phyloP scores from a whole-genome alignment of 371 early-diverging fungal genomes.

The Syncephalastrum contaminatum region DNA sequence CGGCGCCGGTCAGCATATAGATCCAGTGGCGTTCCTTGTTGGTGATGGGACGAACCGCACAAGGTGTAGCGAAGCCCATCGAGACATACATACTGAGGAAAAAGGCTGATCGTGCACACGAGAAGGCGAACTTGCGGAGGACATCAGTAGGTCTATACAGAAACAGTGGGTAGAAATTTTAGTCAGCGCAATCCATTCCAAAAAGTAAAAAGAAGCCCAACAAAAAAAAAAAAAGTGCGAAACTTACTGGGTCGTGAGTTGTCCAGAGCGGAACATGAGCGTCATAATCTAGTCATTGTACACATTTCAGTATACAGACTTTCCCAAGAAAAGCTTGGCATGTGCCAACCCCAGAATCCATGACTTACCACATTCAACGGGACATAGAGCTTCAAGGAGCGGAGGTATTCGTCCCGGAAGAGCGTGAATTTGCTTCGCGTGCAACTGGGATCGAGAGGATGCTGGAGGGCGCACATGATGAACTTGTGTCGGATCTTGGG shows the following conservation, averaged over 20 bases:
- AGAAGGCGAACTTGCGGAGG: conserved; percentile 43
- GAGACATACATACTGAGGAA: conserved; percentile 75
- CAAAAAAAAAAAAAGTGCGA: background rate
- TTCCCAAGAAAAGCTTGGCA: no score
- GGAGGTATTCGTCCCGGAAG: conserved; percentile 46
- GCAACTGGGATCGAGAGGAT: conserved; percentile 65
- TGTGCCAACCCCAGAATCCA: background rate
- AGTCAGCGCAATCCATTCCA: background rate
- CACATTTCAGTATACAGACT: background rate
- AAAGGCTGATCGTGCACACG: conserved; percentile 66
- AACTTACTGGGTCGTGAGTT: conserved; percentile 46
- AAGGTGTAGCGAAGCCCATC: conserved; percentile 63
- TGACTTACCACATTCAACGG: conserved; percentile 70
- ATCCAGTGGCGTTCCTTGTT: conserved; percentile 56
- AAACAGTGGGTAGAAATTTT: background rate
- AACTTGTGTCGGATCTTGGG: conserved; percentile 59
- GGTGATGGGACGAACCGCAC: conserved; percentile 57
- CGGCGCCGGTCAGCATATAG: conserved; percentile 63
- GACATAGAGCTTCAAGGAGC: conserved; percentile 66
- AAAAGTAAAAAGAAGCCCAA: conserved; percentile 1
- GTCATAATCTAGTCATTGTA: conserved; percentile 49
- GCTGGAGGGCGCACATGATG: conserved; percentile 73
- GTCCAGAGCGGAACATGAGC: conserved; percentile 47
- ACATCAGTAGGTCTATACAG: conserved; percentile 31
- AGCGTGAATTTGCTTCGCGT: conserved; percentile 34